These are phyloP conservation scores for Trichoderma gamsii DNA, from an alignment of 495 filamentous ascomycete genomes.

Conservation along the genomic window DNA sequence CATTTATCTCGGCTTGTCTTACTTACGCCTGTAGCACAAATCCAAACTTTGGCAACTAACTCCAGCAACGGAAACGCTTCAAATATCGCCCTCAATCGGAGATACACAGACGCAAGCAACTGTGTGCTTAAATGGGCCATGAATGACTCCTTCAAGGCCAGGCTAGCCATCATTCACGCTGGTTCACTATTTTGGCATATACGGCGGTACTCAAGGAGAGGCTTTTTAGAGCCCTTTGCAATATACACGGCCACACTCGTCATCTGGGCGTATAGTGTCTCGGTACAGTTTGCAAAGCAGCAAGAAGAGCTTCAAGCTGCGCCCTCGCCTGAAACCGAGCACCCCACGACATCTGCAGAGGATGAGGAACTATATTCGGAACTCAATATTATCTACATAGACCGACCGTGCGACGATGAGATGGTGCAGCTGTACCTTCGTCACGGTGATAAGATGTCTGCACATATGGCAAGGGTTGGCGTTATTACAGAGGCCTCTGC, in stretches of 20 bases:
- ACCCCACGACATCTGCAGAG: neutral
- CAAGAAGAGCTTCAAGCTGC: neutral
- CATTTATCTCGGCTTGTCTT: neutral
- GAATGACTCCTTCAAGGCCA: conserved; percentile 51
- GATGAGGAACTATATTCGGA: conserved; percentile 12
- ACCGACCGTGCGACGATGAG: conserved; percentile 49
- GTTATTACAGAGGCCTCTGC: neutral
- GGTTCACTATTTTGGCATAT: conserved; percentile 46
- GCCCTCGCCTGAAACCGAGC: neutral
- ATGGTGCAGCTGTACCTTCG: conserved; percentile 48
- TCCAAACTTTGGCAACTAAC: conserved; percentile 23
- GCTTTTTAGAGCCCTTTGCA: conserved; percentile 45
- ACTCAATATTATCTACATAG: conserved; percentile 42
- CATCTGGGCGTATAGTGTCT: conserved; percentile 47
- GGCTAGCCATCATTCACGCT: conserved; percentile 47
- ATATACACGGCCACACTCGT: conserved; percentile 42
- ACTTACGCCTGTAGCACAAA: neutral
- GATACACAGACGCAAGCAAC: neutral
- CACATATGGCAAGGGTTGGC: conserved; percentile 25
- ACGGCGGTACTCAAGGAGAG: conserved; percentile 39
- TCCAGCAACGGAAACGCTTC: neutral
- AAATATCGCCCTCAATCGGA: conserved; percentile 25
- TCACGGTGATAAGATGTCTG: conserved; percentile 40
- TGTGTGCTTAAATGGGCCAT: conserved; percentile 33
- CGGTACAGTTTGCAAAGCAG: neutral